These are phyloP conservation scores for Eleusine coracana DNA, from an alignment of 176 grass and related monocot genomes.

Conservation along the genomic window DNA sequence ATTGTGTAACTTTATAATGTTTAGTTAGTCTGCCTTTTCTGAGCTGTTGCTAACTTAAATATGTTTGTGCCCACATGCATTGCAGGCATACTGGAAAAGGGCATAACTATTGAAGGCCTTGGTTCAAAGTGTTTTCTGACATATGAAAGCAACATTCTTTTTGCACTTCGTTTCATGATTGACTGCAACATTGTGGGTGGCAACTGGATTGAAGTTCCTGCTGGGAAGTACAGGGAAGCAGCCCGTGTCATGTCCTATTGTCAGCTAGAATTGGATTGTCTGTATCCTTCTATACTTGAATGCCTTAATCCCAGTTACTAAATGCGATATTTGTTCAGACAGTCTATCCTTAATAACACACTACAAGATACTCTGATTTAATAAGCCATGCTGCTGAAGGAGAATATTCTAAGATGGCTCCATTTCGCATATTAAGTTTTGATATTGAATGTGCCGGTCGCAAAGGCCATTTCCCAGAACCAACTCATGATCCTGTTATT, in stretches of 20 bases:
- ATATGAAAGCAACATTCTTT: conserved; percentile 98
- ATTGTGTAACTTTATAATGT: conserved; percentile 13
- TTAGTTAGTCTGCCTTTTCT: background rate
- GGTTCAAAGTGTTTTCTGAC: conserved; percentile 86
- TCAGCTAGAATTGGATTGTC: conserved; percentile 80
- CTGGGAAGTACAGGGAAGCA: conserved; percentile 85
- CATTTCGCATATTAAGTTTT: conserved; percentile 96
- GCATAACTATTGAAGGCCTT: conserved; percentile 79
- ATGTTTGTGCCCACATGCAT: conserved; percentile 5
- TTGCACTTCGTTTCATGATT: conserved; percentile 98
- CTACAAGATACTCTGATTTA: conserved; percentile 77
- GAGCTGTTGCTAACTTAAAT: conserved; percentile 8
- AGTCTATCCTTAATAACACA: conserved; percentile 48
- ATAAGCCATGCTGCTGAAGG: conserved; percentile 86
- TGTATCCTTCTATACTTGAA: conserved; percentile 71
- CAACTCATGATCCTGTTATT: conserved; percentile 98
- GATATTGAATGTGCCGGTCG: conserved; percentile 97
- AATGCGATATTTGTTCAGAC: conserved; percentile 1
- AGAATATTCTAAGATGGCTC: conserved; percentile 90
- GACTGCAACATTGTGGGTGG: conserved; percentile 91
- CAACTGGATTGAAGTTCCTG: conserved; percentile 94
- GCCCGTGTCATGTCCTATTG: conserved; percentile 74
- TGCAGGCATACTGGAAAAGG: conserved; percentile 90
- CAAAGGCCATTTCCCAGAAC: conserved; percentile 96
- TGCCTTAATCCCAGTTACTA: conserved; percentile 32